Conservation (phyloP, 2,329 filamentous ascomycete genomes). For the Phaeoacremonium minimum region DNA sequence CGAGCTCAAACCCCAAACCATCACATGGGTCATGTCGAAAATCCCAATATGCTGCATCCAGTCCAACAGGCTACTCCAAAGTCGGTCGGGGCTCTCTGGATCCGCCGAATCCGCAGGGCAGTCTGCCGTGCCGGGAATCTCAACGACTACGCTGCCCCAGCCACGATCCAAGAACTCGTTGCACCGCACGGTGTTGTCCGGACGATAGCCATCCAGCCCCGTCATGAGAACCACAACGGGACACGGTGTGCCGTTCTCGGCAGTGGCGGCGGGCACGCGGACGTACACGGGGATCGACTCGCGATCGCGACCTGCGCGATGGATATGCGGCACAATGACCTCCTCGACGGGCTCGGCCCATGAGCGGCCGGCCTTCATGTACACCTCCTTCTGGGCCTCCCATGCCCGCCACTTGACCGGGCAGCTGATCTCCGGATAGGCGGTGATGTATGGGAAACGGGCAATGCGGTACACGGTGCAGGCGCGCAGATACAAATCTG, state of each 20-base stretch:
- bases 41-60: slow-evolving; percentile 47
- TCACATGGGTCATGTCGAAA: slow-evolving; percentile 53
- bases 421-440: slow-evolving; percentile 8
- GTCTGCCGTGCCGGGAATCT: slow-evolving; percentile 65
- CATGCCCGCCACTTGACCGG: slow-evolving; percentile 58
- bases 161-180: slow-evolving; percentile 59
- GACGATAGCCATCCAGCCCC: slow-evolving; percentile 58
- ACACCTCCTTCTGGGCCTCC: slow-evolving; percentile 59
- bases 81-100: slow-evolving; percentile 52
- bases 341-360: slow-evolving; percentile 60
- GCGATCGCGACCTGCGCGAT: slow-evolving; percentile 3
- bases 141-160: slow-evolving; percentile 58
- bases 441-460: slow-evolving; percentile 59
- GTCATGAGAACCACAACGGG: slow-evolving; percentile 55
- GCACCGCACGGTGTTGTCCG: slow-evolving; percentile 57
- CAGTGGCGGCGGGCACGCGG: slow-evolving; percentile 43
- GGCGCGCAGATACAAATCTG: slow-evolving; percentile 57
- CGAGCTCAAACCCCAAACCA: slow-evolving; percentile 61
- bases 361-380: slow-evolving; percentile 48
- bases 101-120: slow-evolving; percentile 61
- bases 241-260: slow-evolving; percentile 17
- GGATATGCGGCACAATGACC: slow-evolving; percentile 54
- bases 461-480: slow-evolving; percentile 71
- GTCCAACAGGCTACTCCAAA: slow-evolving; percentile 58
- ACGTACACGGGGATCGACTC: slow-evolving; percentile 58